phyloP scores from a whole-genome alignment of 805 yeast genomes.

The Pichia californica region DNA sequence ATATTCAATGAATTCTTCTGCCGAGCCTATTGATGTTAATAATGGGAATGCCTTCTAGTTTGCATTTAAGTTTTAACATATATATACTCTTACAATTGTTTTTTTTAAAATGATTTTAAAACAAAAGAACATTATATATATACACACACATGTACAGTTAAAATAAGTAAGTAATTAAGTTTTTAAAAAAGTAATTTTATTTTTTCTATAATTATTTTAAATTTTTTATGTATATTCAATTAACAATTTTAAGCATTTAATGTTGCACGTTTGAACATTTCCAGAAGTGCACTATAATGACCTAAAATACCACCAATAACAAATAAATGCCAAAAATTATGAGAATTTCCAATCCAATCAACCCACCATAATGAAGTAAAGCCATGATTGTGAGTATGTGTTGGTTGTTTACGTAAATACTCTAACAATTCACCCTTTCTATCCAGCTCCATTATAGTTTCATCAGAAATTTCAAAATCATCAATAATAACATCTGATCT shows the following conservation, averaged over 20 bases:
- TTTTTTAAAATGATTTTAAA: no score
- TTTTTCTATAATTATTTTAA: no score
- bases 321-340: slow-evolving; percentile 89
- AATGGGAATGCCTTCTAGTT: neutral
- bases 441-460: slow-evolving; percentile 27
- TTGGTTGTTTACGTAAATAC: slow-evolving; percentile 40
- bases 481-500: slow-evolving; percentile 61
- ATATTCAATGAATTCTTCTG: slow-evolving; percentile 9
- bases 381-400: slow-evolving; percentile 24
- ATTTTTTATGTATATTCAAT: no score
- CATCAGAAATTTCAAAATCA: slow-evolving; percentile 31
- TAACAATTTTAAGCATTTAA: neutral
- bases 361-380: slow-evolving; percentile 76
- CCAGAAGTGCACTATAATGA: slow-evolving; percentile 74
- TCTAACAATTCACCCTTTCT: slow-evolving; percentile 21
- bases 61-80: neutral
- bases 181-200: neutral
- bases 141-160: no score
- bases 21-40: slow-evolving; percentile 8
- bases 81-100: no score
- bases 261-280: slow-evolving; percentile 45
- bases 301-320: slow-evolving; percentile 87
- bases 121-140: neutral
- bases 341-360: slow-evolving; percentile 69
- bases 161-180: no score